Conservation (phyloP, 2,329 filamentous ascomycete species). For the Metarhizium guizhouense region DNA sequence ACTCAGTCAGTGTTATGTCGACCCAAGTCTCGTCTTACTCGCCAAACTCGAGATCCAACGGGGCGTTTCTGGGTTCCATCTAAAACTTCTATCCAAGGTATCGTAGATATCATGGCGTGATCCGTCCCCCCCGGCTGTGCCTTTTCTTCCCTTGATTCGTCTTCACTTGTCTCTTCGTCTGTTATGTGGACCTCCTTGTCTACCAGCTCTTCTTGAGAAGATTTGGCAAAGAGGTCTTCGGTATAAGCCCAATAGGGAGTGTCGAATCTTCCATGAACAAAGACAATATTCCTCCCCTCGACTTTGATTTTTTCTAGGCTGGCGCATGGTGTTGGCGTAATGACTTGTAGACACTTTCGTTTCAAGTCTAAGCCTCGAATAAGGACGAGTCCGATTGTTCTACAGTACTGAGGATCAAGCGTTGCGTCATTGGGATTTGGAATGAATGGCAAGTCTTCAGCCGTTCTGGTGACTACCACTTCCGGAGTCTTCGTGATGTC, state of each 20-base stretch:
- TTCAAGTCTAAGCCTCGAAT: constrained; percentile 58
- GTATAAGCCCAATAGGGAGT: constrained; percentile 61
- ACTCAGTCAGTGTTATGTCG: constrained; percentile 20
- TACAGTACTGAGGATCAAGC: constrained; percentile 51
- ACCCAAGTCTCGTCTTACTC: constrained; percentile 54
- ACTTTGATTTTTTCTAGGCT: constrained; percentile 30
- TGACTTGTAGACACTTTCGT: constrained; percentile 47
- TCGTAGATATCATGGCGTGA: constrained; percentile 17
- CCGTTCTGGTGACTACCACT: constrained; percentile 14
- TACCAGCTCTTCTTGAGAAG: constrained; percentile 20
- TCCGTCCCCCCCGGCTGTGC: constrained; percentile 12
- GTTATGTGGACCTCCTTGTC: constrained; percentile 20
- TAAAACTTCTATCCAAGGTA: constrained; percentile 53
- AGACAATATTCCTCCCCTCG: constrained; percentile 42
- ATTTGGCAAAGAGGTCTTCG: constrained; percentile 45
- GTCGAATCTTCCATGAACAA: constrained; percentile 62
- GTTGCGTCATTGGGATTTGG: constrained; percentile 41
- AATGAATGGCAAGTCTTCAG: constrained; percentile 55
- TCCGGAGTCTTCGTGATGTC: constrained; percentile 1
- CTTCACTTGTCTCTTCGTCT: constrained; percentile 26
- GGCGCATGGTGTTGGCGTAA: constrained; percentile 47
- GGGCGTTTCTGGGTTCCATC: constrained; percentile 46
- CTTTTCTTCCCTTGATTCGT: constrained; percentile 17
- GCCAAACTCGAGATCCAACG: constrained; percentile 52
- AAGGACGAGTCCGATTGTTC: constrained; percentile 55